phyloP scores from a whole-genome alignment of 2,329 filamentous ascomycete genomes.

The Scytalidium sp. region DNA sequence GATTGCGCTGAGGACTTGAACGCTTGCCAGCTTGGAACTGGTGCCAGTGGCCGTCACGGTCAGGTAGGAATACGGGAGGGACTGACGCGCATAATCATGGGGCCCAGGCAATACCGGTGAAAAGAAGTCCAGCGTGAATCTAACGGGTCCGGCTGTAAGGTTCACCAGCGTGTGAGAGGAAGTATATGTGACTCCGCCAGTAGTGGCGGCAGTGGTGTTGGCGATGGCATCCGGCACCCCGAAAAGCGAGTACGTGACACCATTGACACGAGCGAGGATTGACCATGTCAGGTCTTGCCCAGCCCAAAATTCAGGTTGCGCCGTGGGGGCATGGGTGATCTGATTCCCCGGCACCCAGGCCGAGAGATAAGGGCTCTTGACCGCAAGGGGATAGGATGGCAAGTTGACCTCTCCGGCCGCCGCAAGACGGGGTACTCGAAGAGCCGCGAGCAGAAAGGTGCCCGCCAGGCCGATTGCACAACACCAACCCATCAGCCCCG shows the following conservation, averaged over 20 bases:
- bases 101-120: slow-evolving; percentile 28
- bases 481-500: too few relatives aligned
- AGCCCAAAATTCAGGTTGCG: slow-evolving; percentile 30
- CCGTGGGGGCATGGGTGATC: slow-evolving; percentile 19
- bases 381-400: slow-evolving; percentile 21
- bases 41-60: slow-evolving; percentile 11
- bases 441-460: too few relatives aligned
- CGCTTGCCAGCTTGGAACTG: slow-evolving; percentile 1
- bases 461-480: too few relatives aligned
- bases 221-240: slow-evolving; percentile 20
- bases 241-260: slow-evolving; percentile 27
- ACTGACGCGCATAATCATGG: slow-evolving; percentile 31
- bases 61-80: slow-evolving; percentile 32
- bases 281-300: slow-evolving; percentile 30
- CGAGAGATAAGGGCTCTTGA: slow-evolving; percentile 29
- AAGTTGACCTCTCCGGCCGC: too few relatives aligned
- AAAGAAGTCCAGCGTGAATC: slow-evolving; percentile 31
- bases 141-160: slow-evolving; percentile 21
- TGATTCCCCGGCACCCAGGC: slow-evolving; percentile 30
- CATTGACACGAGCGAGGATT: slow-evolving; percentile 29
- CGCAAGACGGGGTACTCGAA: too few relatives aligned
- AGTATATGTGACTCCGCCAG: slow-evolving; percentile 24
- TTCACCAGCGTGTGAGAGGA: slow-evolving; percentile 28
- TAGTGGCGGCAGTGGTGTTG: slow-evolving; percentile 15
- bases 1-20: slow-evolving; percentile 32